Conservation (phyloP, 768 basidiomycete species). For the Suillus clintonianus region DNA sequence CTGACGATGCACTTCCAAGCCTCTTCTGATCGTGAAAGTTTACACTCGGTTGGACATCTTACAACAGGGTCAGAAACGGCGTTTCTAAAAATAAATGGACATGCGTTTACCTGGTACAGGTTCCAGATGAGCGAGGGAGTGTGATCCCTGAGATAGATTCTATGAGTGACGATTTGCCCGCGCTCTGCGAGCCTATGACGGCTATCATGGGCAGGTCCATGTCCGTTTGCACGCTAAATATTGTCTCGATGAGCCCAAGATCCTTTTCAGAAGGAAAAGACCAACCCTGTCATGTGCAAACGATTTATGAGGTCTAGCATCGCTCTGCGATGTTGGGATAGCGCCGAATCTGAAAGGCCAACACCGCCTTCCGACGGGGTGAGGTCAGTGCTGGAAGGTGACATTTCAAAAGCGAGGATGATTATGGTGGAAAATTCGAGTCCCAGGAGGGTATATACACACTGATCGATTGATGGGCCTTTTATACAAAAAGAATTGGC, state of each 20-base stretch:
- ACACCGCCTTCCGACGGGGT: slow-evolving; percentile 30
- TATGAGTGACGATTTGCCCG: slow-evolving; percentile 77
- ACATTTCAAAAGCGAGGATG: not conserved
- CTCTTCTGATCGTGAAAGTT: slow-evolving; percentile 40
- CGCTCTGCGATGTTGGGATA: slow-evolving; percentile 43
- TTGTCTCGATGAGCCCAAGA: not conserved
- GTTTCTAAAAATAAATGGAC: not conserved
- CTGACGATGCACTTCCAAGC: slow-evolving; percentile 56
- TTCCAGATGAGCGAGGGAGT: slow-evolving; percentile 70
- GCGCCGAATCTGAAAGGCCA: slow-evolving; percentile 52
- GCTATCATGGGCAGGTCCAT: slow-evolving; percentile 75
- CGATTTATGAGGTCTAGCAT: slow-evolving; percentile 64
- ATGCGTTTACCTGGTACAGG: slow-evolving; percentile 62
- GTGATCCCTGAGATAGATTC: slow-evolving; percentile 76
- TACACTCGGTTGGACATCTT: slow-evolving; percentile 62
- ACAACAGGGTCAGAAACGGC: not conserved
- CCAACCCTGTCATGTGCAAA: slow-evolving; percentile 62
- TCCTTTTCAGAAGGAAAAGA: not conserved
- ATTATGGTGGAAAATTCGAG: not conserved
- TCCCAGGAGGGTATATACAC: not conserved
- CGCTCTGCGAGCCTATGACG: slow-evolving; percentile 72
- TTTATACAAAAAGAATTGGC: not conserved
- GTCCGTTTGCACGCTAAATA: slow-evolving; percentile 61
- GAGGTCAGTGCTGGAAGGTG: not conserved
- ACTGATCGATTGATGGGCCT: not conserved